Conservation (phyloP, 192 early-diverging fungal genomes). For the Coemansia furcata region DNA sequence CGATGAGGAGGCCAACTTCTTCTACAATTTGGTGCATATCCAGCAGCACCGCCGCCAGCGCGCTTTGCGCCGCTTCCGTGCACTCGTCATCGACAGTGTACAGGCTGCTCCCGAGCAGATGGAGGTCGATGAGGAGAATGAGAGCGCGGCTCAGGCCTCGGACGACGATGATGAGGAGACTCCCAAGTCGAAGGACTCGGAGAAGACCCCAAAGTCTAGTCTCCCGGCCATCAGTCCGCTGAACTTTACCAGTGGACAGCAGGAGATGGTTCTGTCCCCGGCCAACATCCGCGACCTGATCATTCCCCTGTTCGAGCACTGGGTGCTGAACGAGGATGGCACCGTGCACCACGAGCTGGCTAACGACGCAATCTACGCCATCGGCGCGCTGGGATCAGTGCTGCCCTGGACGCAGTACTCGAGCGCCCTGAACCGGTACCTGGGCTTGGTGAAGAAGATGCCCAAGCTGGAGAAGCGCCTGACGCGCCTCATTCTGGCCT, state of each 20-base stretch:
- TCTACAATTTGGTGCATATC: slow-evolving; percentile 92
- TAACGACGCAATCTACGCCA: slow-evolving; percentile 75
- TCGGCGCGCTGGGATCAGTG: slow-evolving; percentile 66
- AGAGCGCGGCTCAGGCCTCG: neutral
- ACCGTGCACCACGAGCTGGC: slow-evolving; percentile 71
- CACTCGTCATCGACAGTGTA: slow-evolving; percentile 15
- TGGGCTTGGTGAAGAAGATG: slow-evolving; percentile 63
- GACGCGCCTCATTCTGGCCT: slow-evolving; percentile 72
- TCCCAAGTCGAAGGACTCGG: neutral
- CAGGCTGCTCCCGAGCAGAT: slow-evolving; percentile 12
- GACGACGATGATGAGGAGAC: slow-evolving; percentile 4
- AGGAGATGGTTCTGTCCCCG: slow-evolving; percentile 23
- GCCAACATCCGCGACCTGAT: slow-evolving; percentile 55
- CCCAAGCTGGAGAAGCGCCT: slow-evolving; percentile 78
- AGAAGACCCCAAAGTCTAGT: neutral
- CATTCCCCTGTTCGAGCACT: slow-evolving; percentile 83
- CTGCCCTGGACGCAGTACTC: slow-evolving; percentile 89
- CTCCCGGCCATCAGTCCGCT: slow-evolving; percentile 14
- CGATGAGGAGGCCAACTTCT: slow-evolving; percentile 79
- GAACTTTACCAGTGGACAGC: slow-evolving; percentile 21
- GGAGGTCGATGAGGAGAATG: slow-evolving; percentile 31
- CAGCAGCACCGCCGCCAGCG: slow-evolving; percentile 91
- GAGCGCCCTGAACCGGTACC: slow-evolving; percentile 66
- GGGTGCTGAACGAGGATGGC: slow-evolving; percentile 76
- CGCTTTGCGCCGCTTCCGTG: slow-evolving; percentile 73